phyloP scores from a whole-genome alignment of 1,284 basidiomycete genomes.

The Anthracocystis panici-leucophaei region DNA sequence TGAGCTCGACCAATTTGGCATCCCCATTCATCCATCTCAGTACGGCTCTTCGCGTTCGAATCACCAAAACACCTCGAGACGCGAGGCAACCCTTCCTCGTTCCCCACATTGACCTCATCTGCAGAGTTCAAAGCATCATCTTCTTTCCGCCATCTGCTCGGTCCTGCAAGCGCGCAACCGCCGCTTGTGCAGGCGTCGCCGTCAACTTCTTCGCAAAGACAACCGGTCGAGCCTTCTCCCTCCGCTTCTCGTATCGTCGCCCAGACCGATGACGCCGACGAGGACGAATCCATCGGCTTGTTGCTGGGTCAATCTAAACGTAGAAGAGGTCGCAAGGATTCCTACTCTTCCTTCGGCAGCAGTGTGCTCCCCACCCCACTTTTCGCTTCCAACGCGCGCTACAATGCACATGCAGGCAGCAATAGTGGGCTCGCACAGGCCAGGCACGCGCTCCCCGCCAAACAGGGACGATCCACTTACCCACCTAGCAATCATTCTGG shows the following conservation, averaged over 20 bases:
- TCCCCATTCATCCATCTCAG: conserved; percentile 33
- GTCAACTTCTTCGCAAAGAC: conserved; percentile 4
- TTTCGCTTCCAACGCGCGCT: conserved; percentile 22
- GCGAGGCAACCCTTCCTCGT: conserved; percentile 3
- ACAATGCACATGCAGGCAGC: conserved; percentile 20
- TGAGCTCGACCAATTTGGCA: conserved; percentile 40
- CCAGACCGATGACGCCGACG: conserved; percentile 20
- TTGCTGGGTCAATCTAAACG: conserved; percentile 42
- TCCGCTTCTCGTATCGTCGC: conserved; percentile 14
- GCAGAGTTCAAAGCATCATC: conserved; percentile 19
- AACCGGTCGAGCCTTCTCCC: conserved; percentile 11
- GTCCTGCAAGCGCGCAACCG: background rate
- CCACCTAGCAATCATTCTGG: conserved; percentile 51
- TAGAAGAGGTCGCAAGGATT: conserved; percentile 38
- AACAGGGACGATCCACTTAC: conserved; percentile 23
- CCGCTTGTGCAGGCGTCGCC: conserved; percentile 6
- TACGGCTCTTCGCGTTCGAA: conserved; percentile 13
- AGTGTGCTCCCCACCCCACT: conserved; percentile 45
- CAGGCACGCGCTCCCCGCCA: conserved; percentile 15
- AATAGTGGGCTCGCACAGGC: conserved; percentile 12
- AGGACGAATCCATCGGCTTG: conserved; percentile 44
- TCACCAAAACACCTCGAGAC: conserved; percentile 3
- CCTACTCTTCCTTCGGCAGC: conserved; percentile 51
- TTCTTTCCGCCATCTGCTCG: conserved; percentile 19
- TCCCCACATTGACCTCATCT: conserved; percentile 14